Conservation (phyloP, 129 eudicot species). For the Smallanthus sonchifolius region DNA sequence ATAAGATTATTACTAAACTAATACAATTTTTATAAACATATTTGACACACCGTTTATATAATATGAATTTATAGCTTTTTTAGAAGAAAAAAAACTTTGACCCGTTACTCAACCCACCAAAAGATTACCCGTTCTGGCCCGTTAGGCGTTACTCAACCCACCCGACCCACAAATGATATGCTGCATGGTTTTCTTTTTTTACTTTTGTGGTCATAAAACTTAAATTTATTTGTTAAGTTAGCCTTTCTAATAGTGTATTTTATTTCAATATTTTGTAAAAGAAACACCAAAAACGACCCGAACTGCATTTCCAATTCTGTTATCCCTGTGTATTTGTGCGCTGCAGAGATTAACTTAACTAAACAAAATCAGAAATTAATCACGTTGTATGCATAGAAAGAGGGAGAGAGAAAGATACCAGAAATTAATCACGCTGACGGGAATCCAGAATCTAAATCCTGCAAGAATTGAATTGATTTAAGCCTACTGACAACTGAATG, state of each 20-base stretch:
- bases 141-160: background rate
- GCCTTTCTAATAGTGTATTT: background rate
- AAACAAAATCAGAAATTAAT: background rate
- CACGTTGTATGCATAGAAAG: background rate
- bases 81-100: background rate
- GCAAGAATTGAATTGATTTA: slow-evolving; percentile 25
- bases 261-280: background rate
- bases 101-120: background rate
- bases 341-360: background rate
- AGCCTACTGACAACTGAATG: background rate
- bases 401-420: slow-evolving; percentile 48
- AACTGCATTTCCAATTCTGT: background rate
- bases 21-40: background rate
- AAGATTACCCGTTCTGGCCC: background rate
- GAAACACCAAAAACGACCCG: background rate
- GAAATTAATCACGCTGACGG: slow-evolving; percentile 79
- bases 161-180: background rate
- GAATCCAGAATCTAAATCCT: slow-evolving; percentile 97
- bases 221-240: background rate
- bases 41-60: background rate
- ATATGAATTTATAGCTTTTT: background rate
- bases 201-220: background rate
- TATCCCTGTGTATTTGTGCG: background rate
- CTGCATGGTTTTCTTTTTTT: background rate
- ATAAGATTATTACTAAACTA: background rate